Evolutionary conservation across 2,329 filamentous ascomycete species (phyloP), one percentile per base, ranked within the genome.

Genomic region (Neonectria hederae): DNA sequence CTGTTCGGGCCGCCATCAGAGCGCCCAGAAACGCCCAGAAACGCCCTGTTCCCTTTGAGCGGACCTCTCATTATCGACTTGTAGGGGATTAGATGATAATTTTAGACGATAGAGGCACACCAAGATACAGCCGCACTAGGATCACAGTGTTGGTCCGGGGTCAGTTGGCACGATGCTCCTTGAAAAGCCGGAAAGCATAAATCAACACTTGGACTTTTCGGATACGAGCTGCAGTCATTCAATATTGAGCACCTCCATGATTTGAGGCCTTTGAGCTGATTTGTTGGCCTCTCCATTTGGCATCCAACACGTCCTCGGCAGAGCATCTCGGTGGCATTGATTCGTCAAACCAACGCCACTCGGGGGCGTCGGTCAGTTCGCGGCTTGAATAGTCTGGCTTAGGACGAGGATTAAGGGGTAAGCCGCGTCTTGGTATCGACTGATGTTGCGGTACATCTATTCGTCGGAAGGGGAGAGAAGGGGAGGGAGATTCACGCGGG

Each of bases 211-310:
- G 22, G 28, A 51, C n/a, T 19, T 21, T 30, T 28, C n/a, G 10
- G 35, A 51, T 51, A 51, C 48, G 48, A 51, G 48, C 48, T 51
- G 48, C 48, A 26, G 48, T 51, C 48, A 51, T 51, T 30, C 28
- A 51, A 21, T 30, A 30, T 32, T 32, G 10, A 21, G 30, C 48
- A 19, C 48, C 48, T 51, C 48, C 17, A 42, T 14, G 21, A 48
- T 2, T 2, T 2, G 11, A 19, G 48, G 30, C 26, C 28, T 51
- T 19, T n/a, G 19, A 51, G 48, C 10, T 51, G 19, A 51, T 51
- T 51, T 51, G 48, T 13, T 21, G 48, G 28, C n/a, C 35, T 32
- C 48, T 35, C 26, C 19, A 32, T 35, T 32, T 51, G 35, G 48
- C 48, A 51, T 30, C 48, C 48, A 32, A 51, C 38, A 19, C 38